Conservation (phyloP, 139 green algal species). For the Parachlorella kessleri region DNA sequence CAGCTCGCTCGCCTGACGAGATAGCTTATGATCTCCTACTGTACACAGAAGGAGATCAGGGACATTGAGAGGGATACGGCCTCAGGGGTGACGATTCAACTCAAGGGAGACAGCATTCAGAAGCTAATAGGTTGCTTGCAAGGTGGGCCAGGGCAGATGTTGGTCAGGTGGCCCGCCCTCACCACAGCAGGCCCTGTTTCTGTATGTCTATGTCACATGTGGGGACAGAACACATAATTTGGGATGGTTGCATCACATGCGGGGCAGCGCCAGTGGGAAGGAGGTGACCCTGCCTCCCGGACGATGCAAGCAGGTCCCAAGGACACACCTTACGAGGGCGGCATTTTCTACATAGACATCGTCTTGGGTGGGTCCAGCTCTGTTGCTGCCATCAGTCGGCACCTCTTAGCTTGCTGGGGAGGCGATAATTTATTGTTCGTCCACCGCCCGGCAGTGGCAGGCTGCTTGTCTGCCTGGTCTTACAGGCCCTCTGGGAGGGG, state of each 20-base stretch:
- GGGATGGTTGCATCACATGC: background rate
- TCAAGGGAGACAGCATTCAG: conserved; percentile 67
- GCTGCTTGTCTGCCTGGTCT: no score
- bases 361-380: conserved; percentile 48
- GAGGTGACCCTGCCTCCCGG: background rate
- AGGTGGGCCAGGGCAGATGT: conserved; percentile 26
- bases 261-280: background rate
- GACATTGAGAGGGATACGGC: conserved; percentile 85
- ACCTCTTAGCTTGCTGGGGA: no score
- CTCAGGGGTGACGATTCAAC: conserved; percentile 82
- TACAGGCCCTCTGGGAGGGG: no score
- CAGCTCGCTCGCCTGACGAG: no score
- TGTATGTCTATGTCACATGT: background rate
- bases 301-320: conserved; percentile 65
- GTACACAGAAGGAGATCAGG: conserved; percentile 84
- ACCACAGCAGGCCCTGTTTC: no score
- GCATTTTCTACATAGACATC: conserved; percentile 86
- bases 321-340: conserved; percentile 89
- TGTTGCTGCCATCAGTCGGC: no score
- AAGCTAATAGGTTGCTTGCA: conserved; percentile 74
- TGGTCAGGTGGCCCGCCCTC: background rate
- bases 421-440: no score
- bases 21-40: no score
- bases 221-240: background rate
- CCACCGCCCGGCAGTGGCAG: no score